Conservation (phyloP, 2,329 filamentous ascomycete genomes). For the Colletotrichum coccodes region DNA sequence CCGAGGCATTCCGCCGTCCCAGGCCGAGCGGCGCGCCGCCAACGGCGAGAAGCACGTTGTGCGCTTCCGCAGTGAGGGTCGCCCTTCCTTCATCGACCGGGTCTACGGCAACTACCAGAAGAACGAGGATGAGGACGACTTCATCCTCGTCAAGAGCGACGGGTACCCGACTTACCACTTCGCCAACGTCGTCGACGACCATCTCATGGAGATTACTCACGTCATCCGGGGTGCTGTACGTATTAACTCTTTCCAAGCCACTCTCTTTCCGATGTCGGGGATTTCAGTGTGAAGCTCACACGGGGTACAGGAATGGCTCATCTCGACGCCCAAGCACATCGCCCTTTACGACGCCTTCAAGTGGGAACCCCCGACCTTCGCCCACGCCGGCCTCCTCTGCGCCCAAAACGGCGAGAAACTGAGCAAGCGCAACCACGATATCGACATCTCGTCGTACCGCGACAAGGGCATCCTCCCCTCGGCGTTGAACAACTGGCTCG, state of each 20-base stretch:
- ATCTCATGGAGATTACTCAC: conserved; percentile 94
- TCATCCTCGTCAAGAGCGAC: conserved; percentile 90
- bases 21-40: conserved; percentile 77
- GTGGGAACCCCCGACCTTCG: conserved; percentile 79
- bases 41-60: conserved; percentile 80
- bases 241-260: conserved; percentile 15
- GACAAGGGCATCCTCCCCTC: conserved; percentile 57
- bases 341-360: conserved; percentile 80
- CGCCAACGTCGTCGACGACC: conserved; percentile 96
- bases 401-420: conserved; percentile 78
- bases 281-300: not conserved
- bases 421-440: conserved; percentile 81
- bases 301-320: conserved; percentile 82
- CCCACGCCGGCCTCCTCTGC: conserved; percentile 81
- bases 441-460: conserved; percentile 63
- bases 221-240: conserved; percentile 86
- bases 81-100: conserved; percentile 77
- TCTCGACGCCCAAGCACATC: conserved; percentile 83
- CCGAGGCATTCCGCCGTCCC: conserved; percentile 69
- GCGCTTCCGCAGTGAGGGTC: conserved; percentile 74
- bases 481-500: conserved; percentile 80
- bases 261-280: not conserved
- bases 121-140: conserved; percentile 75
- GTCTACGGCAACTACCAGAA: conserved; percentile 79
- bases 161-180: conserved; percentile 96